phyloP scores from a whole-genome alignment of 306 rosid species.

The Canavalia ensiformis region DNA sequence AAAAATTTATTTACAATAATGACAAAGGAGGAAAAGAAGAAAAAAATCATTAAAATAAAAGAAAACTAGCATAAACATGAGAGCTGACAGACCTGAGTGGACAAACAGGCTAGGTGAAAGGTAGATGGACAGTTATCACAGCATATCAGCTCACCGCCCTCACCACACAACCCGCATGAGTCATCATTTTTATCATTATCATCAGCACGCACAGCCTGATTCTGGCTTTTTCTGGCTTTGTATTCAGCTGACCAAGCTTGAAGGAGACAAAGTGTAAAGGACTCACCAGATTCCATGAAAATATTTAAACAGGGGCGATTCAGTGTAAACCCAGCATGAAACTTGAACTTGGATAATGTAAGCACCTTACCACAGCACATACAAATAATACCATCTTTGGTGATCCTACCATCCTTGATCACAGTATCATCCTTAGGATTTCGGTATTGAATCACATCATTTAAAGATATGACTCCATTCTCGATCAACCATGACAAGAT shows the following conservation, averaged over 20 bases:
- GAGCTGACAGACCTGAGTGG: slow-evolving; percentile 74
- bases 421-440: slow-evolving; percentile 71
- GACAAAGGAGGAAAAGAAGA: neutral
- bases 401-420: slow-evolving; percentile 78
- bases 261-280: slow-evolving; percentile 93
- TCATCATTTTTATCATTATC: slow-evolving; percentile 88
- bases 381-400: slow-evolving; percentile 86
- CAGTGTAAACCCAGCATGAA: slow-evolving; percentile 81
- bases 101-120: slow-evolving; percentile 88
- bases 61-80: slow-evolving; percentile 44
- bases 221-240: slow-evolving; percentile 74
- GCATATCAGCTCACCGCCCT: slow-evolving; percentile 94
- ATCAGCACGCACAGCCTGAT: slow-evolving; percentile 62
- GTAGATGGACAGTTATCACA: slow-evolving; percentile 98
- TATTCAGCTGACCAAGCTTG: slow-evolving; percentile 99
- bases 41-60: slow-evolving; percentile 34
- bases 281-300: slow-evolving; percentile 88
- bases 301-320: slow-evolving; percentile 92
- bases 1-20: neutral
- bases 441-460: slow-evolving; percentile 82
- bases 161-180: slow-evolving; percentile 95
- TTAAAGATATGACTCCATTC: slow-evolving; percentile 69
- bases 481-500: slow-evolving; percentile 91
- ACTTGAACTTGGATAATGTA: slow-evolving; percentile 82
- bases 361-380: slow-evolving; percentile 76